Percentiles rank a stretch among this genome's conserved stretches.
Evolutionary conservation across 2,329 filamentous ascomycete species (phyloP).

Genomic region (Ilyonectria robusta): DNA sequence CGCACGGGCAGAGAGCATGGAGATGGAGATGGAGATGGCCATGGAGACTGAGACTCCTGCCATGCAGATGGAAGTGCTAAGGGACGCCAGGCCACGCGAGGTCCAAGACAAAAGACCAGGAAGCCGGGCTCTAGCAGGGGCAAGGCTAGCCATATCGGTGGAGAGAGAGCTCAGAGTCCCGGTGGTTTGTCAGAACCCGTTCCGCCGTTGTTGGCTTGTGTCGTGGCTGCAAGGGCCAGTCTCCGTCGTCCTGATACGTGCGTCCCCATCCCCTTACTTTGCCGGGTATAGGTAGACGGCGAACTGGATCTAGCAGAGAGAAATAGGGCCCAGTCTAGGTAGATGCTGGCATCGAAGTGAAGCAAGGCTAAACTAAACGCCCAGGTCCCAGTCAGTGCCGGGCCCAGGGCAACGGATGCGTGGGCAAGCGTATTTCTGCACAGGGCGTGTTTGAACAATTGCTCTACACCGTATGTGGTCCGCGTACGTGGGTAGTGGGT

Average conservation of each 20-base stretch:
- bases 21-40: constrained; percentile 5
- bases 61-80: constrained; percentile 14
- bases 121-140: constrained; percentile 47
- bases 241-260: constrained; percentile 32
- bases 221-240: constrained; percentile 23
- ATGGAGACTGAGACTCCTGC: constrained; percentile 5
- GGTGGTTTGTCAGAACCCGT: constrained; percentile 24
- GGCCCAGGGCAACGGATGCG: constrained; percentile 36
- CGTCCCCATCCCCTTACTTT: constrained; percentile 30
- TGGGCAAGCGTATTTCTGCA: constrained; percentile 9
- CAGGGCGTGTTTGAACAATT: constrained; percentile 19
- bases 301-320: constrained; percentile 13
- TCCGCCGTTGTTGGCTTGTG: constrained; percentile 24
- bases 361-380: constrained; percentile 26
- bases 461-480: neutral
- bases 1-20: constrained; percentile 3
- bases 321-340: constrained; percentile 17
- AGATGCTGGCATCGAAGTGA: constrained; percentile 15
- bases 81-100: constrained; percentile 42
- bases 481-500: too few relatives aligned
- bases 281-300: constrained; percentile 17
- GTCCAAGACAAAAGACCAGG: constrained; percentile 44
- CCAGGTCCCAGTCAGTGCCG: constrained; percentile 42
- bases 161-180: constrained; percentile 16
- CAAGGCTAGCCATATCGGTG: constrained; percentile 34